Evolutionary conservation across 2,329 filamentous ascomycete genomes (phyloP).

Genomic region (Aspergillus ustus): DNA sequence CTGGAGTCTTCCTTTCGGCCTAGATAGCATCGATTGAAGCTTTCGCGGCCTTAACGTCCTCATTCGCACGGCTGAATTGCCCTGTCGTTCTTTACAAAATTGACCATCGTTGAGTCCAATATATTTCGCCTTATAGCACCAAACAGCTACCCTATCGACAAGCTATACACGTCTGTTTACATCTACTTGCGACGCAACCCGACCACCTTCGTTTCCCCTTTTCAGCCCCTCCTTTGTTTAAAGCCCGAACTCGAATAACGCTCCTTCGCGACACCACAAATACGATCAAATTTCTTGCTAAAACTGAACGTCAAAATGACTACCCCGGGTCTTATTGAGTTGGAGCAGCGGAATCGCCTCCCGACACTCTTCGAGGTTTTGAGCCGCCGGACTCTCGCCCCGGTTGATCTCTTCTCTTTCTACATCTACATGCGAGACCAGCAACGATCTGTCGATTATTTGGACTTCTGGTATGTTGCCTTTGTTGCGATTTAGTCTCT

Average conservation of each 20-base stretch:
- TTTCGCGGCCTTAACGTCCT: slow-evolving; percentile 7
- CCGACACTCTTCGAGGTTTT: slow-evolving; percentile 96
- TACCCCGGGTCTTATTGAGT: slow-evolving; percentile 38
- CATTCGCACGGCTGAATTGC: slow-evolving; percentile 2
- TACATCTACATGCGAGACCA: slow-evolving; percentile 99
- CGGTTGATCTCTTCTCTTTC: slow-evolving; percentile 96
- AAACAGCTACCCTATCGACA: not conserved
- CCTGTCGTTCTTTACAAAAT: slow-evolving; percentile 10
- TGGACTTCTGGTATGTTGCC: slow-evolving; percentile 86
- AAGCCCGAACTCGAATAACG: slow-evolving; percentile 6
- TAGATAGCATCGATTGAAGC: not conserved
- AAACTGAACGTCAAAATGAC: slow-evolving; percentile 31
- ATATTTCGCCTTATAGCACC: not conserved
- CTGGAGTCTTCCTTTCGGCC: slow-evolving; percentile 4
- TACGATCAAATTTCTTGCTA: not conserved
- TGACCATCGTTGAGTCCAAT: slow-evolving; percentile 8
- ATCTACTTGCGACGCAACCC: slow-evolving; percentile 14
- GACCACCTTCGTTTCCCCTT: slow-evolving; percentile 17
- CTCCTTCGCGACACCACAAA: slow-evolving; percentile 1
- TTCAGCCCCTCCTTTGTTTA: slow-evolving; percentile 22
- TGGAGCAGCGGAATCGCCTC: slow-evolving; percentile 73
- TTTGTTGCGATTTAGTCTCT: not conserved
- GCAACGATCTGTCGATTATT: slow-evolving; percentile 94
- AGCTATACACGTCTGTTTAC: slow-evolving; percentile 15
- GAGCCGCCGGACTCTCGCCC: slow-evolving; percentile 89